phyloP scores from a whole-genome alignment of 2,329 filamentous ascomycete genomes.

The Colletotrichum musae region DNA sequence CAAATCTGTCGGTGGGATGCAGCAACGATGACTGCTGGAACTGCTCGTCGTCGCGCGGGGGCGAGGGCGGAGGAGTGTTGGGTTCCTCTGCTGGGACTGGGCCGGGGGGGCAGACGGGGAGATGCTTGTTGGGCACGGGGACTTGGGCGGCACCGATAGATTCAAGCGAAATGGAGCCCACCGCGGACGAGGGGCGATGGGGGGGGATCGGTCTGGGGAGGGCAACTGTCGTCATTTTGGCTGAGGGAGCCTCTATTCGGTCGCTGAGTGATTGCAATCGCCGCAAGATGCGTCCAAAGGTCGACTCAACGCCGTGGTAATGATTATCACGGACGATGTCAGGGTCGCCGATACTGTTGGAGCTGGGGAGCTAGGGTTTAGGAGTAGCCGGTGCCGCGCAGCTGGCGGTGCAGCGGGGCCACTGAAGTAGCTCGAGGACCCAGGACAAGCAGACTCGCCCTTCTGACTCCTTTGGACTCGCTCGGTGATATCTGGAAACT shows the following conservation, averaged over 20 bases:
- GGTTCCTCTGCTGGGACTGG: conserved; percentile 70
- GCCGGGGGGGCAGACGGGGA: conserved; percentile 90
- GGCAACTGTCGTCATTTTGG: conserved; percentile 67
- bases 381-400: conserved; percentile 1
- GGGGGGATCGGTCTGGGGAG: conserved; percentile 63
- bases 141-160: conserved; percentile 51
- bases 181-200: conserved; percentile 59
- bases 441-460: no score
- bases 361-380: neutral
- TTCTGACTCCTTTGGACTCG: no score
- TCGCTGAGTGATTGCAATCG: neutral
- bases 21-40: conserved; percentile 78
- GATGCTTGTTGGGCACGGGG: conserved; percentile 86
- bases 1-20: conserved; percentile 78
- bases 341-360: neutral
- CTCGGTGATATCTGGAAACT: no score
- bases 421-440: neutral
- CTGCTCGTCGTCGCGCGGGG: conserved; percentile 63
- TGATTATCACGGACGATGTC: conserved; percentile 5
- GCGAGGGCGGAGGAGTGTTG: conserved; percentile 75
- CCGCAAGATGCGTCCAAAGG: conserved; percentile 12
- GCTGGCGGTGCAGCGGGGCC: conserved; percentile 8
- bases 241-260: neutral
- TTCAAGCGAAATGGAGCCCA: conserved; percentile 52
- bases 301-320: conserved; percentile 1